A percentile compares a stretch with the other conserved stretches of the same genome.
phyloP scores from a whole-genome alignment of 176 grass and related monocot species.

The Saccharum officinarum region DNA sequence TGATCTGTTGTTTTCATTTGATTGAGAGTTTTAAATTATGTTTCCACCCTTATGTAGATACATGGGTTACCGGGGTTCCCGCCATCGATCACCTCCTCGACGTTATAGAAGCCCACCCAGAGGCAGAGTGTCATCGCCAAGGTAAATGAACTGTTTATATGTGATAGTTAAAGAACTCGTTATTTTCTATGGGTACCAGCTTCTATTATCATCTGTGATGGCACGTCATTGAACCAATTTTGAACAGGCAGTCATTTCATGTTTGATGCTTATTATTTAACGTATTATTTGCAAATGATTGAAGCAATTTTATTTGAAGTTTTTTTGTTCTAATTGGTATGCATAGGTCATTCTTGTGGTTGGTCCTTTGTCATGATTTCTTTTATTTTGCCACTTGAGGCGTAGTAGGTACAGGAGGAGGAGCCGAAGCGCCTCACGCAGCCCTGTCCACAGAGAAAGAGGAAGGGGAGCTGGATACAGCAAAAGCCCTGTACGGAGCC shows the following conservation, averaged over 20 bases:
- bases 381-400: conserved; percentile 30
- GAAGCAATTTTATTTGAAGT: background rate
- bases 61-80: conserved; percentile 59
- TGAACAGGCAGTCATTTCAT: background rate
- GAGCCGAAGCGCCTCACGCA: conserved; percentile 73
- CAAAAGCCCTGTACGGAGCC: conserved; percentile 60
- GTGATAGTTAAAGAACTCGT: background rate
- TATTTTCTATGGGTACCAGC: background rate
- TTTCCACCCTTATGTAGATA: conserved; percentile 25
- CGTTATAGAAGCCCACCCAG: conserved; percentile 86
- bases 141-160: conserved; percentile 39
- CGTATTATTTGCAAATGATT: background rate
- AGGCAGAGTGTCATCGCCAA: conserved; percentile 71
- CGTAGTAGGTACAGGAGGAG: conserved; percentile 75
- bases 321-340: background rate
- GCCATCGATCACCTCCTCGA: conserved; percentile 78
- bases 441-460: conserved; percentile 56
- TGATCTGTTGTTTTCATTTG: background rate
- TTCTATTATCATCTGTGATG: conserved; percentile 1
- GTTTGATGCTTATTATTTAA: background rate
- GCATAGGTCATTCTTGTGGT: conserved; percentile 10
- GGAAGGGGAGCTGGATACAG: conserved; percentile 67
- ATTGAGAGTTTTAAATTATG: background rate
- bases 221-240: background rate
- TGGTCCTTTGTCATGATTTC: conserved; percentile 36